phyloP scores from a whole-genome alignment of 2,329 filamentous ascomycete genomes.

The Phialocephala subalpina region DNA sequence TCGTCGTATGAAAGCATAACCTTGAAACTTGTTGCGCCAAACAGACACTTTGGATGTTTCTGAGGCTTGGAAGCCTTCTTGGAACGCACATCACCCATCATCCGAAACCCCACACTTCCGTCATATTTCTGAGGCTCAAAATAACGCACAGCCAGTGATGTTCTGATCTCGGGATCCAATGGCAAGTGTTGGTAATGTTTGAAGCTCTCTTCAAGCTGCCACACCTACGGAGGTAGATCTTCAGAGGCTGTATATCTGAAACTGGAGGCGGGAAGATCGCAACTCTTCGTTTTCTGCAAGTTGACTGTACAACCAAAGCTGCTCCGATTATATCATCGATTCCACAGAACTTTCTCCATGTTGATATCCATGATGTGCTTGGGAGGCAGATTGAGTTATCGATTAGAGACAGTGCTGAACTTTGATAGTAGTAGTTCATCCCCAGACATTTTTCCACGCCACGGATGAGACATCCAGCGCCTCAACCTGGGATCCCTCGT shows the following conservation, averaged over 20 bases:
- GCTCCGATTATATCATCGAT: not conserved
- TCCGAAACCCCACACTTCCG: constrained; percentile 3
- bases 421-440: not conserved
- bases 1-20: not conserved
- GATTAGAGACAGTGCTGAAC: not conserved
- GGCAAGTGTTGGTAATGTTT: not conserved
- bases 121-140: constrained; percentile 15
- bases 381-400: not conserved
- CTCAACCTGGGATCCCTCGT: constrained; percentile 24
- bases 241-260: constrained; percentile 23
- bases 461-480: constrained; percentile 29
- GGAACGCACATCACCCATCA: constrained; percentile 1
- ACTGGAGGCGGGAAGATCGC: constrained; percentile 11
- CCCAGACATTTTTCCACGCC: constrained; percentile 17
- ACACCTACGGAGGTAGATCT: constrained; percentile 13
- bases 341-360: not conserved
- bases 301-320: constrained; percentile 7
- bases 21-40: constrained; percentile 12
- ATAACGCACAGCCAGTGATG: not conserved
- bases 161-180: constrained; percentile 15
- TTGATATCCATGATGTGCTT: constrained; percentile 4
- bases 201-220: constrained; percentile 14
- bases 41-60: constrained; percentile 18
- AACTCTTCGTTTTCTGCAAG: not conserved
- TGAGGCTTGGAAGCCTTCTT: constrained; percentile 5